phyloP scores from a whole-genome alignment of 2,329 filamentous ascomycete species.

The Davidsoniella eucalypti region DNA sequence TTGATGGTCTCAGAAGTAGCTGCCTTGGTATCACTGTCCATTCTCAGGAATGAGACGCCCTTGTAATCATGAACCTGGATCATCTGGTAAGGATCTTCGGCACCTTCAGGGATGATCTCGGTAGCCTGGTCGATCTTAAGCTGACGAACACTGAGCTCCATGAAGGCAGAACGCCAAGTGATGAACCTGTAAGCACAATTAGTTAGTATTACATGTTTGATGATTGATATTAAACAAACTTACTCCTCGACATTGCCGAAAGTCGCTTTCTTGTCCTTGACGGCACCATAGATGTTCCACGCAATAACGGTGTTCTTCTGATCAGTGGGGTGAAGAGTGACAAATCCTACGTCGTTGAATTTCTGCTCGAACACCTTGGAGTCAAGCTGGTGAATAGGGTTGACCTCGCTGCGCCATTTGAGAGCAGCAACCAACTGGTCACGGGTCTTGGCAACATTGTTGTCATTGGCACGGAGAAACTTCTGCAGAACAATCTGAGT shows the following conservation, averaged over 20 bases:
- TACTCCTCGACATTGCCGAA: slow-evolving; percentile 73
- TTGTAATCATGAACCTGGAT: slow-evolving; percentile 90
- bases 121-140: slow-evolving; percentile 56
- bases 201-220: background rate
- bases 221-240: slow-evolving; percentile 20
- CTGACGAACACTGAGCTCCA: slow-evolving; percentile 69
- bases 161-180: slow-evolving; percentile 74
- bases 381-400: slow-evolving; percentile 50
- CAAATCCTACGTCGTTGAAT: slow-evolving; percentile 65
- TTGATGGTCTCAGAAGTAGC: slow-evolving; percentile 69
- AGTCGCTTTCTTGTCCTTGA: slow-evolving; percentile 67
- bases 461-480: slow-evolving; percentile 79
- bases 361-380: slow-evolving; percentile 51
- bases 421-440: slow-evolving; percentile 66
- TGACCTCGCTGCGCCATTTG: slow-evolving; percentile 63
- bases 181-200: slow-evolving; percentile 50
- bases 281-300: slow-evolving; percentile 83
- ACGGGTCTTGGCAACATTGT: slow-evolving; percentile 55
- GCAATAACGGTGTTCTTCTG: slow-evolving; percentile 53
- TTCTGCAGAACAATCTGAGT: slow-evolving; percentile 80
- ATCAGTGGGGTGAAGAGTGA: slow-evolving; percentile 50
- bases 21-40: slow-evolving; percentile 58
- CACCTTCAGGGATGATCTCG: slow-evolving; percentile 53
- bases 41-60: slow-evolving; percentile 69
- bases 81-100: slow-evolving; percentile 74